A percentile compares a stretch with the other conserved stretches of the same genome.
phyloP scores from a whole-genome alignment of 306 rosid genomes.

The Cicer chorassanicum region DNA sequence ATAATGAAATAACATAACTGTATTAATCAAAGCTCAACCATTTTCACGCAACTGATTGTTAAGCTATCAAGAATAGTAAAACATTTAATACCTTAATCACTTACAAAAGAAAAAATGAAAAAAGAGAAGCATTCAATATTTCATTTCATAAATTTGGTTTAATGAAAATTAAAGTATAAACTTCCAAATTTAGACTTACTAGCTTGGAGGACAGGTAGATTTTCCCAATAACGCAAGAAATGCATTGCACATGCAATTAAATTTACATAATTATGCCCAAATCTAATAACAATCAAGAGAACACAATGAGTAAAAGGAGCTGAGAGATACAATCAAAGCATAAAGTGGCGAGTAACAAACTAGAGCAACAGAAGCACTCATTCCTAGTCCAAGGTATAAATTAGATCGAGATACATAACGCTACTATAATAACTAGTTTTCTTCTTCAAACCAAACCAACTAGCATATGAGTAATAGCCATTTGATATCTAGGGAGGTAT shows the following conservation, averaged over 20 bases:
- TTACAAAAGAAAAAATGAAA: slow-evolving; percentile 10
- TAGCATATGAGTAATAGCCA: background rate
- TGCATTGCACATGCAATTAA: slow-evolving; percentile 1
- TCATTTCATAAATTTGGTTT: slow-evolving; percentile 19
- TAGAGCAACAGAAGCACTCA: background rate
- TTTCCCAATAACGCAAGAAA: background rate
- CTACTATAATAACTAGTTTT: background rate
- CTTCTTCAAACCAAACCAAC: slow-evolving; percentile 19
- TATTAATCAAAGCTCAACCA: slow-evolving; percentile 16
- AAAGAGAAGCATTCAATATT: slow-evolving; percentile 20
- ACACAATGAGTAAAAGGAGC: background rate
- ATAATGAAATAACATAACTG: slow-evolving; percentile 18
- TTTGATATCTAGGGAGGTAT: background rate
- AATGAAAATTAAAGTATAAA: slow-evolving; percentile 26
- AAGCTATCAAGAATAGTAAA: slow-evolving; percentile 7
- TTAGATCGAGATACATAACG: background rate
- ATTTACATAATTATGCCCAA: slow-evolving; percentile 27
- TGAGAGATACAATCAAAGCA: background rate
- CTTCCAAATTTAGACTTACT: background rate
- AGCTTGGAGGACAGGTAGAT: background rate
- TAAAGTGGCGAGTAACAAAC: slow-evolving; percentile 10
- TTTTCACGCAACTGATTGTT: slow-evolving; percentile 19
- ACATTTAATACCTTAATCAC: slow-evolving; percentile 1
- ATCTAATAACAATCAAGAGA: slow-evolving; percentile 32
- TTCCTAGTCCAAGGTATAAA: slow-evolving; percentile 3